Evolutionary conservation across 352 stramenopile species (phyloP), one percentile per base, ranked within the genome.

Genomic region (Phytopythium oedochilum): DNA sequence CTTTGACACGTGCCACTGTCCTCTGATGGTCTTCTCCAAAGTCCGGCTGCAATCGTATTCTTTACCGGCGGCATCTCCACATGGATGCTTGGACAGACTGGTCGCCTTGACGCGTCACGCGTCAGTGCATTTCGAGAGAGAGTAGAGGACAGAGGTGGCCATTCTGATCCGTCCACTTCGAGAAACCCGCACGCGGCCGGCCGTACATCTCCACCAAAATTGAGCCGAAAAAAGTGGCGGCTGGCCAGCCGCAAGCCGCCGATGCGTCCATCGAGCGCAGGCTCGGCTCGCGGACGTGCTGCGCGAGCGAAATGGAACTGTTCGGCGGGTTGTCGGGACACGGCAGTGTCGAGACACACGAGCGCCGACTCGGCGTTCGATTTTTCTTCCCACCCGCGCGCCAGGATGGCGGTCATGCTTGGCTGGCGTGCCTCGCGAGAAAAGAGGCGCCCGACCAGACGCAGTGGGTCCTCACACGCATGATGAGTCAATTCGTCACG

Each of bases 331-430:
- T 29, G 25, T 51, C 18, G 25, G 17, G n/a, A 31, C 46, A 9
- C 26, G 18, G 6, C 11, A 26, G 45, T 39, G 45, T 52, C 45
- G 45, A 52, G 42, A 48, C 42, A 31, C 5, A n/a, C 17, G 23
- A 48, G 10, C 20, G 15, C 12, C 47, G n/a, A 14, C 32, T 3
- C 2, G n/a, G n/a, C 2, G 31, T 53, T 53, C 31, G 31, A 43
- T 43, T 32, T 53, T 53, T 43, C 47, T 53, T 53, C 47, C 47
- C 47, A 25, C 20, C n/a, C 32, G 32, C 7, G 5, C 7, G 32
- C 5, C 2, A 14, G 10, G 32, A 11, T 17, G 7, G 2, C 32
- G 15, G 29, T 34, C 5, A 10, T 15, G 32, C 7, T 11, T 11
- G 39, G 39, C 20, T 45, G 39, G 39, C 39, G 39, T 45, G 39